Base-by-base conservation (phyloP, 139 green algal genomes). In the Chlorella sp. region DNA sequence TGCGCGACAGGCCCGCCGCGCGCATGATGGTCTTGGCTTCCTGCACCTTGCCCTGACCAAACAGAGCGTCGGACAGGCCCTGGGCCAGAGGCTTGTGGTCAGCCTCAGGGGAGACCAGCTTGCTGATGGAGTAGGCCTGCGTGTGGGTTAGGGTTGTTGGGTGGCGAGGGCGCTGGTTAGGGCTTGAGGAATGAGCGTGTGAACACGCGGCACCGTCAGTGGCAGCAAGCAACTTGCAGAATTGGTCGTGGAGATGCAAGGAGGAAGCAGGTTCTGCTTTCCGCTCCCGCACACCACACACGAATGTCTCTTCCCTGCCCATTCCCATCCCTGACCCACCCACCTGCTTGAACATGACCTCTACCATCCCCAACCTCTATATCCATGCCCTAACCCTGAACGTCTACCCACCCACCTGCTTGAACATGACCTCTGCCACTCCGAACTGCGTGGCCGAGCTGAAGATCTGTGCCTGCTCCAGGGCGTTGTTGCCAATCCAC, bases 321-420 rank as follows among this genome's bases (percentile, higher is more conserved):
- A n/a, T n/a, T n/a, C n/a, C n/a, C n/a, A n/a, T n/a, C n/a, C n/a
- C n/a, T n/a, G n/a, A n/a, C n/a, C 49, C 29, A 23, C 35, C 2
- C 35, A 68, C 72, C 62, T 77, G 72, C 62, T 77, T 77, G 63
- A 55, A 77, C 72, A 77, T 77, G 49, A 77, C 72, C 42, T 77
- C 59, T 29, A 42, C 35, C 27, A 65, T 31, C 6, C 35, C 67
- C 30, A 51, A 65, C 31, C n/a, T n/a, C n/a, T n/a, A n/a, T n/a
- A n/a, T n/a, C n/a, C n/a, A n/a, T n/a, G n/a, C n/a, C n/a, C n/a
- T n/a, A n/a, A n/a, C n/a, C n/a, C n/a, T n/a, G n/a, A n/a, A n/a
- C n/a, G n/a, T n/a, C n/a, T n/a, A n/a, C n/a, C 49, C 29, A 23
- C 35, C 2, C 35, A 68, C 72, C 62, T 77, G 72, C 62, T 77